phyloP scores from a whole-genome alignment of 2,329 filamentous ascomycete species.

The Pseudohalonectria lignicola region DNA sequence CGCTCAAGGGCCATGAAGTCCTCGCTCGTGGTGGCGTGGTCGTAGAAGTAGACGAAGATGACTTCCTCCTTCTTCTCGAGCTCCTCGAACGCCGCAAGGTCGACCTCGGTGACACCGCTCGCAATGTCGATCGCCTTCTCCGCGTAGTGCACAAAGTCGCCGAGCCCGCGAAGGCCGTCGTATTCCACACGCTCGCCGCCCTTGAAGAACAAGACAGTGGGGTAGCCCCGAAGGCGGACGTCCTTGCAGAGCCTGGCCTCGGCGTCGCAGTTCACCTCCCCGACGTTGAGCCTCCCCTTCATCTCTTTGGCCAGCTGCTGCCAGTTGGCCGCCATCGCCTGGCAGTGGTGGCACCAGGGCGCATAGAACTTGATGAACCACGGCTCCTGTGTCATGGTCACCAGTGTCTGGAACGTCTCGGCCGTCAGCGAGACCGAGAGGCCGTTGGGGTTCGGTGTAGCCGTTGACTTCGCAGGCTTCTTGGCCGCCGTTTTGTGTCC shows the following conservation, averaged over 20 bases:
- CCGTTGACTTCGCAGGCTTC: slow-evolving; percentile 39
- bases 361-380: slow-evolving; percentile 99
- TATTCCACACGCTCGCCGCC: slow-evolving; percentile 90
- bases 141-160: slow-evolving; percentile 79
- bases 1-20: slow-evolving; percentile 85
- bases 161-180: slow-evolving; percentile 78
- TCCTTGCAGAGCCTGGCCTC: slow-evolving; percentile 90
- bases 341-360: slow-evolving; percentile 94
- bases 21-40: slow-evolving; percentile 84
- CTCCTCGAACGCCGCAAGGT: slow-evolving; percentile 63
- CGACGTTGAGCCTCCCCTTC: slow-evolving; percentile 80
- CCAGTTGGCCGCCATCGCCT: slow-evolving; percentile 87
- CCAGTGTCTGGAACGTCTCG: slow-evolving; percentile 74
- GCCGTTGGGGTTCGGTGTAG: slow-evolving; percentile 64
- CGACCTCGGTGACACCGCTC: slow-evolving; percentile 69
- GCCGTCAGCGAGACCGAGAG: slow-evolving; percentile 65
- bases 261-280: slow-evolving; percentile 89
- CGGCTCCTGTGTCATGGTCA: slow-evolving; percentile 78
- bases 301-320: slow-evolving; percentile 81
- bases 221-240: slow-evolving; percentile 66
- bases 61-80: slow-evolving; percentile 92
- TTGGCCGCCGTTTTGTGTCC: slow-evolving; percentile 27
- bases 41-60: slow-evolving; percentile 95
- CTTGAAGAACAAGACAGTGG: slow-evolving; percentile 86
- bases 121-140: slow-evolving; percentile 75